A percentile compares a stretch with the other conserved stretches of the same genome.
phyloP scores from a whole-genome alignment of 108 stramenopile genomes.

The Pseudonitzschia delicatissima region DNA sequence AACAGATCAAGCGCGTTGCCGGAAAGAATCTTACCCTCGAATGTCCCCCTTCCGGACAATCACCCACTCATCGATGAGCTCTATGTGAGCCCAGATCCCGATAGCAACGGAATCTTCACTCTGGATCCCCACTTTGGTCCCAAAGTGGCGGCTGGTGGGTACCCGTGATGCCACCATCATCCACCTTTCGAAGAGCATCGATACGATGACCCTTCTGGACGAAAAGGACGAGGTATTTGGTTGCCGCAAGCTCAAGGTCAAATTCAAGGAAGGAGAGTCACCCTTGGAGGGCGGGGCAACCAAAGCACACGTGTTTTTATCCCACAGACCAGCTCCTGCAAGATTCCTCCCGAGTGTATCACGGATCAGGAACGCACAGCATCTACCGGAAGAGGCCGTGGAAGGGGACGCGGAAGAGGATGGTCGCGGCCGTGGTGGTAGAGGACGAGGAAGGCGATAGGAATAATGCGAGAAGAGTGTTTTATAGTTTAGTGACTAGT shows the following conservation, averaged over 20 bases:
- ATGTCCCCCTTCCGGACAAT: constrained; percentile 77
- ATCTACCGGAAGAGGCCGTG: constrained; percentile 51
- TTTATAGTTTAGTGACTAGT: neutral
- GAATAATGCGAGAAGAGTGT: too few relatives aligned
- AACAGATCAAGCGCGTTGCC: constrained; percentile 57
- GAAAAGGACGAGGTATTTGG: constrained; percentile 68
- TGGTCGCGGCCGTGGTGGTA: constrained; percentile 48
- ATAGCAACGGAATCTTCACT: constrained; percentile 82
- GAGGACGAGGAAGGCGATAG: constrained; percentile 39
- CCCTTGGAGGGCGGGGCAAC: constrained; percentile 56
- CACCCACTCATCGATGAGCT: constrained; percentile 83
- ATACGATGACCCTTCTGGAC: constrained; percentile 74
- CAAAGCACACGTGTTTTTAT: constrained; percentile 67
- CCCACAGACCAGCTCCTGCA: constrained; percentile 71
- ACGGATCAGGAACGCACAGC: constrained; percentile 76
- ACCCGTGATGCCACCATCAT: constrained; percentile 69
- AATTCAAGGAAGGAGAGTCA: constrained; percentile 75
- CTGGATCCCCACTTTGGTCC: constrained; percentile 80
- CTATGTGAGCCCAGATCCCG: constrained; percentile 81
- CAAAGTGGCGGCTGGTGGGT: constrained; percentile 73
- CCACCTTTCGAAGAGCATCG: constrained; percentile 69
- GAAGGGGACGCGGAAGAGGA: constrained; percentile 58
- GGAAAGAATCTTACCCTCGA: constrained; percentile 70
- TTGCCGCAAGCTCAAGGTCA: constrained; percentile 67
- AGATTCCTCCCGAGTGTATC: constrained; percentile 58